Evolutionary conservation across 2,329 filamentous ascomycete genomes (phyloP).

Genomic region (Aureobasidium sp.): DNA sequence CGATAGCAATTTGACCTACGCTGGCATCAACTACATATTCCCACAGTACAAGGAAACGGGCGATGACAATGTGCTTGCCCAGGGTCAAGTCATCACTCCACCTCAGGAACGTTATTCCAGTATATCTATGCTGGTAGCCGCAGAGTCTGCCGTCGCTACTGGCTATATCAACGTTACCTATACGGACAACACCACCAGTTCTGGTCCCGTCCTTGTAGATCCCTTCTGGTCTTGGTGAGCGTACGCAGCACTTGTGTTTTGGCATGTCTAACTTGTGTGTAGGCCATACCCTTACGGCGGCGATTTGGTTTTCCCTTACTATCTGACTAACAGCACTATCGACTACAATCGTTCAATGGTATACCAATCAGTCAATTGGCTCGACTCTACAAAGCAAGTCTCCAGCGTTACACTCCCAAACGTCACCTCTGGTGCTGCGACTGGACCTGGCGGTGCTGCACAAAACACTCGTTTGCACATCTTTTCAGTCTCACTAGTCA

Average conservation of each 20-base stretch:
- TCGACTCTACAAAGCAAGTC: constrained; percentile 33
- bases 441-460: constrained; percentile 23
- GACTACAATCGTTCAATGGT: constrained; percentile 34
- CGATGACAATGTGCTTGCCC: constrained; percentile 31
- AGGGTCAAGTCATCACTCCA: constrained; percentile 28
- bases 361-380: constrained; percentile 32
- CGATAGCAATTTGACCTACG: constrained; percentile 27
- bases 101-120: constrained; percentile 29
- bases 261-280: background rate
- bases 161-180: constrained; percentile 31
- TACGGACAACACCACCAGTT: constrained; percentile 27
- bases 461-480: constrained; percentile 29
- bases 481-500: constrained; percentile 30
- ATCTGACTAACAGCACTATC: constrained; percentile 27
- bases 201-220: constrained; percentile 26
- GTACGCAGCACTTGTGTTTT: background rate
- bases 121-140: constrained; percentile 33
- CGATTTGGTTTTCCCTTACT: constrained; percentile 32
- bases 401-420: constrained; percentile 29
- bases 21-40: constrained; percentile 30
- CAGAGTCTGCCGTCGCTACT: constrained; percentile 30
- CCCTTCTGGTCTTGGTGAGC: constrained; percentile 30
- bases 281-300: constrained; percentile 32
- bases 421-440: constrained; percentile 26
- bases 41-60: constrained; percentile 28